phyloP scores from a whole-genome alignment of 1,284 basidiomycete species.

The Lignosus rhinocerotis region DNA sequence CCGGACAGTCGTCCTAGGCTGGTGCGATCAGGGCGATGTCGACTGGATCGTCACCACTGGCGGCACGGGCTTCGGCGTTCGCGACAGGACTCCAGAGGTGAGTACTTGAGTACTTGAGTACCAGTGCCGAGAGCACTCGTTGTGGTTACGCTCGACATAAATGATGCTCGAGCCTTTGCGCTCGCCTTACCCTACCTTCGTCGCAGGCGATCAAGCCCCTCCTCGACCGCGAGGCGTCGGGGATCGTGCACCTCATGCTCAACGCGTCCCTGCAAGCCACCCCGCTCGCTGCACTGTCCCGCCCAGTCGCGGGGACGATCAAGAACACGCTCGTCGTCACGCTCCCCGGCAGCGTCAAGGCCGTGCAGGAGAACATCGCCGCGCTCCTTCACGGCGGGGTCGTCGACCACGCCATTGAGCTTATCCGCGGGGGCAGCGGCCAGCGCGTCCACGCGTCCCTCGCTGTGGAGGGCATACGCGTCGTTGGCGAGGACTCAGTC shows the following conservation, averaged over 20 bases:
- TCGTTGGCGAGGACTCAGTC: constrained; percentile 35
- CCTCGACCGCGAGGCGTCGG: constrained; percentile 74
- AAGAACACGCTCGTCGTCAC: constrained; percentile 71
- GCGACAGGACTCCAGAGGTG: constrained; percentile 84
- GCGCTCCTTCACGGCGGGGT: constrained; percentile 60
- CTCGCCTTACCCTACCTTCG: neutral
- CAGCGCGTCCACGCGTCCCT: constrained; percentile 51
- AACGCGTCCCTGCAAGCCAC: constrained; percentile 72
- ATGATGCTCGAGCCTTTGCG: neutral
- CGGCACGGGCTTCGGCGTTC: constrained; percentile 82
- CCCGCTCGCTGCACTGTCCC: constrained; percentile 78
- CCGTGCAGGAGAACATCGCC: constrained; percentile 77
- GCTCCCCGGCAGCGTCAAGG: constrained; percentile 84
- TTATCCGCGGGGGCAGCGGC: constrained; percentile 73
- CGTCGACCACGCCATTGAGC: constrained; percentile 72
- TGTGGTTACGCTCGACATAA: no score
- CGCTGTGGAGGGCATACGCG: constrained; percentile 16
- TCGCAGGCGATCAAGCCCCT: constrained; percentile 68
- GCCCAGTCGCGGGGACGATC: constrained; percentile 78
- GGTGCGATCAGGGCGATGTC: constrained; percentile 45
- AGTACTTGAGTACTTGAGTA: neutral
- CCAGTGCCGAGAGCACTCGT: no score
- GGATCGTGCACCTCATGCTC: constrained; percentile 78
- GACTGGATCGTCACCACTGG: constrained; percentile 83
- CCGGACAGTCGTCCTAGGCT: constrained; percentile 44